phyloP scores from a whole-genome alignment of 768 basidiomycete species.

The Collybia nuda region DNA sequence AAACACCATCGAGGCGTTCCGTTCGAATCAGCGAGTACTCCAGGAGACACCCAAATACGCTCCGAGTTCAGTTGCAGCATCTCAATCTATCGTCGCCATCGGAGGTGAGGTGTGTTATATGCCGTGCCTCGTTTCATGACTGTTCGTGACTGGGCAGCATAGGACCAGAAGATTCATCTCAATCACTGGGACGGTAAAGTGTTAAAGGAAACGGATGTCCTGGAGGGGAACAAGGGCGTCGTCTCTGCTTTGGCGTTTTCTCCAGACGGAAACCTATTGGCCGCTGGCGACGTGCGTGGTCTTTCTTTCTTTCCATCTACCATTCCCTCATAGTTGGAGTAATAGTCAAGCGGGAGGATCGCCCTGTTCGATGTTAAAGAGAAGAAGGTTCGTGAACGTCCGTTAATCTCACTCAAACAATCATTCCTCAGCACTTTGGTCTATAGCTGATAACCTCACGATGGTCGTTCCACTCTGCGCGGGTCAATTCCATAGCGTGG shows the following conservation, averaged over 20 bases:
- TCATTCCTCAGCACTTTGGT: neutral
- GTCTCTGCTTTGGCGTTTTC: conserved; percentile 81
- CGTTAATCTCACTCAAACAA: neutral
- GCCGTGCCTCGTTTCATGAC: neutral
- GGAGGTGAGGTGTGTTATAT: conserved; percentile 65
- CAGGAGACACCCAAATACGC: conserved; percentile 50
- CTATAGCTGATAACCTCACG: conserved; percentile 63
- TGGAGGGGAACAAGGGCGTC: conserved; percentile 69
- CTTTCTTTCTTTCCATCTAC: neutral
- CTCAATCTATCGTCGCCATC: conserved; percentile 56
- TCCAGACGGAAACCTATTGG: conserved; percentile 71
- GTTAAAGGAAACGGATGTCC: conserved; percentile 51
- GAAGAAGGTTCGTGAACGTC: conserved; percentile 46
- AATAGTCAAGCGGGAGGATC: conserved; percentile 79
- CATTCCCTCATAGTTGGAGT: conserved; percentile 2
- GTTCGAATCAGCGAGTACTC: conserved; percentile 66
- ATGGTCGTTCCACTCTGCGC: conserved; percentile 87
- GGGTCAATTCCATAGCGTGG: conserved; percentile 79
- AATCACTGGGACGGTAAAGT: conserved; percentile 70
- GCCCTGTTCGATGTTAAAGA: conserved; percentile 71
- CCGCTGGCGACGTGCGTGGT: conserved; percentile 80
- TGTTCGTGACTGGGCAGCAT: neutral
- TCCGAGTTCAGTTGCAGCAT: conserved; percentile 59
- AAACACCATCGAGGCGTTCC: conserved; percentile 61
- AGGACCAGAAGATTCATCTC: conserved; percentile 78